Base-by-base conservation (phyloP, 1,284 basidiomycete species). In the Puccinia novopanici region DNA sequence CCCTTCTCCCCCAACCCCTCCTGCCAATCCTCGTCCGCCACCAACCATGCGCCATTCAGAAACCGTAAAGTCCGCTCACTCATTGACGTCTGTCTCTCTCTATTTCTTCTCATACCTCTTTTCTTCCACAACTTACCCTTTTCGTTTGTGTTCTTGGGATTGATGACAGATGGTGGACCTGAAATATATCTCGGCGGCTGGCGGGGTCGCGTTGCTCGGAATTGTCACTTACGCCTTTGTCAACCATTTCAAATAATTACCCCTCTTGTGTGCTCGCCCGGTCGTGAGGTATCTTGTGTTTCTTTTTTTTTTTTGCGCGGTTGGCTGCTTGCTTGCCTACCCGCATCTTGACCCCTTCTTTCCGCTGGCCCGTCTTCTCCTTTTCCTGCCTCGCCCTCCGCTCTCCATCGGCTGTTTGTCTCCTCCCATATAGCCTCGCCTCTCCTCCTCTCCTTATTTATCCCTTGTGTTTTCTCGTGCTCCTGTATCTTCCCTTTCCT, bases 181-280 rank as follows among this genome's bases (percentile, higher is more conserved):
- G 10, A 68, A 78, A n/a, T 70, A 52, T 45, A 40, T 57, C 57
- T 72, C 68, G 8, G 65, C 77, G 1, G 77, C 77, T 5, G 55
- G 65, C 48, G 77, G 77, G 8, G 68, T 79, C 12, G 77, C 77
- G 13, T 59, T 79, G 15, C 40, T 79, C 22, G 68, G 77, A n/a
- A 61, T 79, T 6, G 68, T 68, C 12, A 57, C 77, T 50, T 79
- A 79, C 71, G 77, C 77, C 4, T 45, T 79, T 30, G 45, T 72
- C 12, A 71, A 71, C 59, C 50, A 79, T 12, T 68, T 79, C 13
- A 72, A 79, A 72, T 55, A 79, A 50, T 68, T 27, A 50, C 19
- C n/a, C 27, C 4, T n/a, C n/a, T 27, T 61, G 42, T 6, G 6
- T 15, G 42, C 42, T 45, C 42, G 15, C 15, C 42, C 15, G 8